Percentiles rank a stretch among this genome's conserved stretches.
Conservation (phyloP, 371 early-diverging fungal genomes). For the Blakeslea trispora region DNA sequence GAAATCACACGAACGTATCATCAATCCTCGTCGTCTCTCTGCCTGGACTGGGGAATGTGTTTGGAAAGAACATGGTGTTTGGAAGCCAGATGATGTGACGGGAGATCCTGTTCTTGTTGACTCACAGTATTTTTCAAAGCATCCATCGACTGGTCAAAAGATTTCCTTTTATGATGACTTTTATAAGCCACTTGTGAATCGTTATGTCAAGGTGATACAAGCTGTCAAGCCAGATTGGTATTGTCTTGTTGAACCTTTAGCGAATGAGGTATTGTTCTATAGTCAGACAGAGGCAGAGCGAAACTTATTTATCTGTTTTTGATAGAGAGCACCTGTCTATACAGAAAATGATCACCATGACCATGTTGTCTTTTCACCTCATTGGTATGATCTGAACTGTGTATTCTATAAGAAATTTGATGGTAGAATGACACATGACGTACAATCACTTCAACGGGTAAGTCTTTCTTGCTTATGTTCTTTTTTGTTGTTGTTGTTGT, state of each 20-base stretch:
- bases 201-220: conserved; percentile 64
- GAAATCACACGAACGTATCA: conserved; percentile 50
- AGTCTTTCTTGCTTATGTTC: no score
- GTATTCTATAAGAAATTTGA: conserved; percentile 76
- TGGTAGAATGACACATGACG: conserved; percentile 75
- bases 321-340: conserved; percentile 65
- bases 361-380: conserved; percentile 75
- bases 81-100: conserved; percentile 55
- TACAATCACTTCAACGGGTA: conserved; percentile 71
- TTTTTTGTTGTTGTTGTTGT: no score
- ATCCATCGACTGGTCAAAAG: conserved; percentile 55
- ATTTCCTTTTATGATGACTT: conserved; percentile 67
- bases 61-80: conserved; percentile 81
- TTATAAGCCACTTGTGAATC: conserved; percentile 69
- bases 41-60: conserved; percentile 73
- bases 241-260: conserved; percentile 77
- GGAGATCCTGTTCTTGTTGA: conserved; percentile 57
- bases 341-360: conserved; percentile 54
- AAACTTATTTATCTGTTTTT: background rate
- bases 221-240: conserved; percentile 53
- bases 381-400: conserved; percentile 82
- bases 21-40: conserved; percentile 57
- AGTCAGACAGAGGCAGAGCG: background rate
- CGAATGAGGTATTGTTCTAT: conserved; percentile 57
- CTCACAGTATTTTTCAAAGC: conserved; percentile 67